Evolutionary conservation across 2,329 filamentous ascomycete species (phyloP).

Genomic region (Blastomyces gilchristii): DNA sequence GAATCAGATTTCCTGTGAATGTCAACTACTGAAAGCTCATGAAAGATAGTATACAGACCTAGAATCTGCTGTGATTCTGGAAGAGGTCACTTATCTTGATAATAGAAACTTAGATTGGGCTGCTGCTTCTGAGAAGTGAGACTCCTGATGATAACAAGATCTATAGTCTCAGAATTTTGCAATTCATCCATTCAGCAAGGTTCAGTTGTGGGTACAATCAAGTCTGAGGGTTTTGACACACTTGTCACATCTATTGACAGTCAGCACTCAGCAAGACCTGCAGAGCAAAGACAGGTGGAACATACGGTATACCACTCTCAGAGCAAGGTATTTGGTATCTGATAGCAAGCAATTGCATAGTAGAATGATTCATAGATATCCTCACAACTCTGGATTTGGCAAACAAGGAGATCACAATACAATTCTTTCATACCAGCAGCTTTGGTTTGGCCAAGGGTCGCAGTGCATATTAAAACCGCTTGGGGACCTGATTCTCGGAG

Average conservation of each 20-base stretch:
- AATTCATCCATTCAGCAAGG: neutral
- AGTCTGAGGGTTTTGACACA: neutral
- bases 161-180: neutral
- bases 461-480: neutral
- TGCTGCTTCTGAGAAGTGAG: neutral
- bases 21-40: constrained; percentile 1
- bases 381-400: neutral
- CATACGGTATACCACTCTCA: neutral
- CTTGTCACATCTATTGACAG: neutral
- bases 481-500: neutral
- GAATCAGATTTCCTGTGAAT: constrained; percentile 1
- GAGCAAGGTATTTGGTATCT: neutral
- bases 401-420: neutral
- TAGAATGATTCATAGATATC: neutral
- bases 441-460: neutral
- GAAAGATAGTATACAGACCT: neutral
- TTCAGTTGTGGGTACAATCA: neutral
- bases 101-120: neutral
- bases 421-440: neutral
- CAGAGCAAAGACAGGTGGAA: neutral
- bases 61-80: neutral
- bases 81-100: neutral
- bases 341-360: neutral
- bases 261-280: neutral
- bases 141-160: neutral